Conservation (phyloP, 345 rosid genomes). For the Boechera retrofracta region DNA sequence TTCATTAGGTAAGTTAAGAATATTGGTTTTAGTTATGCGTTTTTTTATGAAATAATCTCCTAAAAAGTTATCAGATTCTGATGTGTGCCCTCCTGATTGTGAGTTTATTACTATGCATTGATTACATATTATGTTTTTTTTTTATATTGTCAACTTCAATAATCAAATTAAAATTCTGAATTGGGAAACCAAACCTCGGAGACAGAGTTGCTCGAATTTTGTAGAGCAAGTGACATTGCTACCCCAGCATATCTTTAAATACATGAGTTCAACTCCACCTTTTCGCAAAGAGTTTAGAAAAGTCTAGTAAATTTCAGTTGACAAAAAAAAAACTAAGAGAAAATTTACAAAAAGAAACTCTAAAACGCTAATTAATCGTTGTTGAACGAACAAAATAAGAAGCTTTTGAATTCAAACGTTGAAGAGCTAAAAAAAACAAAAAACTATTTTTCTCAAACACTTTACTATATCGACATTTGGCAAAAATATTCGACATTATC, state of each 20-base stretch:
- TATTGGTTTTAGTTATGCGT: background rate
- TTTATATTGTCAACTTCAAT: background rate
- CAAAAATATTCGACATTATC: background rate
- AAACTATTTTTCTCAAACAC: background rate
- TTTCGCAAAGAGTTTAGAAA: too few relatives aligned
- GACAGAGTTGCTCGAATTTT: background rate
- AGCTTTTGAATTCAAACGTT: too few relatives aligned
- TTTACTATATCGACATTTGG: background rate
- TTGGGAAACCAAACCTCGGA: background rate
- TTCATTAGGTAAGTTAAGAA: background rate
- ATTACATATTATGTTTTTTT: background rate
- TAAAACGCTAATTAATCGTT: too few relatives aligned
- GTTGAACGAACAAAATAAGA: too few relatives aligned
- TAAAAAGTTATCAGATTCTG: background rate
- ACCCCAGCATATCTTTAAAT: too few relatives aligned
- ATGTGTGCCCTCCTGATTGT: background rate
- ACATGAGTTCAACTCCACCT: too few relatives aligned
- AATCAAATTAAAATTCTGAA: background rate
- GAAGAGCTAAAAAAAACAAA: too few relatives aligned
- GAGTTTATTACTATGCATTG: background rate
- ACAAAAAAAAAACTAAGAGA: too few relatives aligned
- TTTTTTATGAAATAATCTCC: constrained; percentile 6
- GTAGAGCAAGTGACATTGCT: too few relatives aligned
- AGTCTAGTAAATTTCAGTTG: too few relatives aligned
- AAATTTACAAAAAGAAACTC: too few relatives aligned